Conservation (phyloP, 164 flowering plant genomes). For the Paratinospora sagittata region DNA sequence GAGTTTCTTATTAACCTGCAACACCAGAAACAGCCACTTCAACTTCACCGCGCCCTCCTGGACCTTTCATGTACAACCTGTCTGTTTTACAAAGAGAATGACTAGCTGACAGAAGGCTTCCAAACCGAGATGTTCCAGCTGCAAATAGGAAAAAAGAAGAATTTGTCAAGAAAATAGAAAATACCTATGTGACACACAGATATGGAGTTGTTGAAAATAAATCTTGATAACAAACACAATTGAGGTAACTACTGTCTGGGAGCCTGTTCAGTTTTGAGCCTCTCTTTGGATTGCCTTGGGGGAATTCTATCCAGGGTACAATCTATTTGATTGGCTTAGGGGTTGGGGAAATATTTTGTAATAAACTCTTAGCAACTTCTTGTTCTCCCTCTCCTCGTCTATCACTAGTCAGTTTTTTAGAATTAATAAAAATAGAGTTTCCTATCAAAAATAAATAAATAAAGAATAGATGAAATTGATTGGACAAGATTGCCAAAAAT, state of each 20-base stretch:
- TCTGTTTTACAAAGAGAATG: constrained; percentile 63
- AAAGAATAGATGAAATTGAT: no score
- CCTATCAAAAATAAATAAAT: no score
- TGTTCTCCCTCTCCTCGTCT: no score
- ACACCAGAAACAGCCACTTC: constrained; percentile 98
- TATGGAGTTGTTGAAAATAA: not conserved
- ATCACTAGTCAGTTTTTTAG: no score
- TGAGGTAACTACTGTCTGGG: not conserved
- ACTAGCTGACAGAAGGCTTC: constrained; percentile 74
- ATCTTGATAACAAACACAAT: not conserved
- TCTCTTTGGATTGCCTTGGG: no score
- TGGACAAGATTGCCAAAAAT: no score
- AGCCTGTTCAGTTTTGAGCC: no score
- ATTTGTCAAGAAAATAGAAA: not conserved
- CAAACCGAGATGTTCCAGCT: constrained; percentile 88
- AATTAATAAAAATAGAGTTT: no score
- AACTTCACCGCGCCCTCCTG: constrained; percentile 98
- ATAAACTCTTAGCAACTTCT: no score
- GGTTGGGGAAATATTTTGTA: no score
- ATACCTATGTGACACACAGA: not conserved
- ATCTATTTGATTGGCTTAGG: no score
- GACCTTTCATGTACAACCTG: constrained; percentile 94
- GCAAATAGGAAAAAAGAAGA: constrained; percentile 19
- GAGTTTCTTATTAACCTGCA: constrained; percentile 39
- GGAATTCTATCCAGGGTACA: no score